Evolutionary conservation across 768 basidiomycete species (phyloP).

Genomic region (Boletus fagicola): DNA sequence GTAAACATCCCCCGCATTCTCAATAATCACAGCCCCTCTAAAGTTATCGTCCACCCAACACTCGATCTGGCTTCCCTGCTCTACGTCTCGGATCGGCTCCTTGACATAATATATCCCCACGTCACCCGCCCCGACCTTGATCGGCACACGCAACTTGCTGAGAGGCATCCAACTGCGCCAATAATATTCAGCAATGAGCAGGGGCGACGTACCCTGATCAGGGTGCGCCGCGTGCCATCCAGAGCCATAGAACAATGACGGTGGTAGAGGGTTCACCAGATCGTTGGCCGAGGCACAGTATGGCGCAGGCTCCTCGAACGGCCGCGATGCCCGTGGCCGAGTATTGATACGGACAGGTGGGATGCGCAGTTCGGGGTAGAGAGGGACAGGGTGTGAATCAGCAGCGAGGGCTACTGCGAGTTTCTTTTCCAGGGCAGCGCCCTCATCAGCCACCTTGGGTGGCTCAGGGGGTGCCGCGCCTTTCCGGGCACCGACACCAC

Average conservation of each 20-base stretch:
- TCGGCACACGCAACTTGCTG: constrained; percentile 77
- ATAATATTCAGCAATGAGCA: constrained; percentile 73
- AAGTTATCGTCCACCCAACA: constrained; percentile 99
- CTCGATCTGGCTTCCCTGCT: constrained; percentile 67
- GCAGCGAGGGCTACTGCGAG: constrained; percentile 8
- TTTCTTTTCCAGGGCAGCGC: constrained; percentile 31
- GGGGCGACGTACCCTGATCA: constrained; percentile 40
- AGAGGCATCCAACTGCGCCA: constrained; percentile 90
- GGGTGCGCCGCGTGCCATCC: constrained; percentile 88
- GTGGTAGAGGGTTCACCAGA: constrained; percentile 94
- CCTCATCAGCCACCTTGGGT: constrained; percentile 32
- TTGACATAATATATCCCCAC: constrained; percentile 87
- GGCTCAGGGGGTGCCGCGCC: constrained; percentile 59
- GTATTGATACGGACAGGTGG: constrained; percentile 74
- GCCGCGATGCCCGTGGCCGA: constrained; percentile 48
- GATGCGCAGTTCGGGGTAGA: constrained; percentile 42
- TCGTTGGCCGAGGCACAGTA: constrained; percentile 97
- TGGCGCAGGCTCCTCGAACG: constrained; percentile 85
- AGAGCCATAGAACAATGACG: constrained; percentile 87
- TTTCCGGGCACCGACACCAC: constrained; percentile 80
- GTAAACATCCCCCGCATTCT: constrained; percentile 68
- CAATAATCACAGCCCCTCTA: constrained; percentile 68
- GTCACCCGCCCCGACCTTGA: constrained; percentile 86
- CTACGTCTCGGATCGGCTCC: constrained; percentile 59
- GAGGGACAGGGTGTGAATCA: constrained; percentile 18